Evolutionary conservation across 306 rosid species (phyloP).

Genomic region (Ammopiptanthus mongolicus): DNA sequence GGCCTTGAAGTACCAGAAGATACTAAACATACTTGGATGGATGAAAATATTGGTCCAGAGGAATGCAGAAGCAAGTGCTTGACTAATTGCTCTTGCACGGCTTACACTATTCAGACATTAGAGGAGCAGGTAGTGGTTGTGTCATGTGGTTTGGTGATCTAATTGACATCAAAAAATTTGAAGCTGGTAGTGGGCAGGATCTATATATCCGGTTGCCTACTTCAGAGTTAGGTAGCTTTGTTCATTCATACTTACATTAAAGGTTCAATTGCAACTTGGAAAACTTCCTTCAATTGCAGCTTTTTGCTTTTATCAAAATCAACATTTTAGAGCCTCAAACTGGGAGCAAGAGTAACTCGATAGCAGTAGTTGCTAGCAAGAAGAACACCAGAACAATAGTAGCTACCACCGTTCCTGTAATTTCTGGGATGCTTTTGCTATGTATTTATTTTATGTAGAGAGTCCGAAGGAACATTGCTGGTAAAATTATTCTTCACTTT

Average conservation of each 20-base stretch:
- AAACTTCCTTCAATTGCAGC: neutral
- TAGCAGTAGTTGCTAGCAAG: neutral
- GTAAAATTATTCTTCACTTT: too few species aligned
- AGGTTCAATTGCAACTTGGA: neutral
- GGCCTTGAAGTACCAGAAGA: neutral
- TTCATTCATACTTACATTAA: too few species aligned
- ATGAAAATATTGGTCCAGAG: neutral
- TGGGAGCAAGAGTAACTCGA: neutral
- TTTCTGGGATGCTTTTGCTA: neutral
- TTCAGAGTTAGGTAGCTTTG: constrained; percentile 35
- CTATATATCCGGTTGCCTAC: constrained; percentile 23
- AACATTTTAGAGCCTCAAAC: neutral
- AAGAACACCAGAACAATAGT: neutral
- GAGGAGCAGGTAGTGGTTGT: neutral
- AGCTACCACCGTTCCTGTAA: neutral
- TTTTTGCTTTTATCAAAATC: neutral
- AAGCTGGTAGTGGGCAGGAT: neutral
- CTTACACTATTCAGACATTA: neutral
- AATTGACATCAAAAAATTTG: neutral
- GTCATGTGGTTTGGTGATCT: neutral
- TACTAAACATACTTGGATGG: neutral
- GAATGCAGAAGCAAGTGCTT: neutral
- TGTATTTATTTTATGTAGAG: neutral
- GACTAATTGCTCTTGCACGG: neutral
- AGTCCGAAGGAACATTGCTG: neutral